Conservation (phyloP, 1,284 basidiomycete species). For the Irpex lacteus region DNA sequence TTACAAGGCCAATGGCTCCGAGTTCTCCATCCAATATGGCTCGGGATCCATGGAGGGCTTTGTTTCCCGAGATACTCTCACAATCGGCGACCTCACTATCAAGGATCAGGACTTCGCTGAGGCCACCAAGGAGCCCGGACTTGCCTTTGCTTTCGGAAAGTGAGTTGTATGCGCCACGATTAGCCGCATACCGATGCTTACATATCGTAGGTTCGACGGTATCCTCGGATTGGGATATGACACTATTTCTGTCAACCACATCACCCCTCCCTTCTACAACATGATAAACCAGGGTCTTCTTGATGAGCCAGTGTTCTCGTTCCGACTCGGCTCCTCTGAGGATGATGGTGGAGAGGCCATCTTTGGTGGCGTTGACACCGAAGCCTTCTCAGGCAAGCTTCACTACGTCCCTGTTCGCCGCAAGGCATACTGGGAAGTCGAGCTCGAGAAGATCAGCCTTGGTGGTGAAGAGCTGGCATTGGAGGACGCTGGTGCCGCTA, state of each 20-base stretch:
- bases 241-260: slow-evolving; percentile 94
- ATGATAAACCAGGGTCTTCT: slow-evolving; percentile 87
- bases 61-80: slow-evolving; percentile 83
- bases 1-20: slow-evolving; percentile 90
- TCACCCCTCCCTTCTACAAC: slow-evolving; percentile 93
- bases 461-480: slow-evolving; percentile 85
- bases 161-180: slow-evolving; percentile 36
- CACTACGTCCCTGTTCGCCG: slow-evolving; percentile 90
- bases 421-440: slow-evolving; percentile 99
- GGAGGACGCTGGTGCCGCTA: slow-evolving; percentile 91
- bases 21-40: slow-evolving; percentile 94
- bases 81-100: slow-evolving; percentile 85
- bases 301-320: slow-evolving; percentile 89
- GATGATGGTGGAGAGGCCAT: slow-evolving; percentile 90
- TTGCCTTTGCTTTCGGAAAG: slow-evolving; percentile 97
- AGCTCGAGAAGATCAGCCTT: slow-evolving; percentile 83
- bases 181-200: slow-evolving; percentile 1
- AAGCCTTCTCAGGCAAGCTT: slow-evolving; percentile 82
- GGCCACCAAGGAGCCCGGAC: slow-evolving; percentile 94
- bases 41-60: slow-evolving; percentile 97
- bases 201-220: slow-evolving; percentile 84
- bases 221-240: slow-evolving; percentile 96
- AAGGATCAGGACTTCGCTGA: slow-evolving; percentile 90
- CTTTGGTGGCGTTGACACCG: slow-evolving; percentile 89
- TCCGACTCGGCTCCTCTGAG: slow-evolving; percentile 89